phyloP scores from a whole-genome alignment of 2,329 filamentous ascomycete species.

The Stachybotrys chartarum region DNA sequence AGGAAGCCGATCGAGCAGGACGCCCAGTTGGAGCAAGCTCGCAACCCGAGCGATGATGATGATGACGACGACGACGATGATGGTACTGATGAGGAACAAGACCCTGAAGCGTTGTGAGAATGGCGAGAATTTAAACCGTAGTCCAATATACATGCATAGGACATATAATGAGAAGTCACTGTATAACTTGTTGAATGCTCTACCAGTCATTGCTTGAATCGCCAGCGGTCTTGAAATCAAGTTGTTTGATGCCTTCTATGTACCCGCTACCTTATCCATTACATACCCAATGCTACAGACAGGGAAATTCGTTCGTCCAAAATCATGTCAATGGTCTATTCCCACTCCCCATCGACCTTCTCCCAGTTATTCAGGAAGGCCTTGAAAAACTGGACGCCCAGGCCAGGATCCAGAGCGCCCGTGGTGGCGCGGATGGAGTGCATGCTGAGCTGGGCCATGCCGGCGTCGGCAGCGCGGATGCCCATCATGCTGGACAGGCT shows the following conservation, averaged over 20 bases:
- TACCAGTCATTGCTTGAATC: too few relatives aligned
- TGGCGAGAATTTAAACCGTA: background rate
- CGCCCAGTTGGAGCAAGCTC: conserved; percentile 12
- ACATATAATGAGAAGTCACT: too few relatives aligned
- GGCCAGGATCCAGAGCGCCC: conserved; percentile 74
- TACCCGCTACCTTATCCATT: background rate
- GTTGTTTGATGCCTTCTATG: background rate
- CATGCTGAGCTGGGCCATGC: conserved; percentile 90
- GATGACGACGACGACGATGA: conserved; percentile 24
- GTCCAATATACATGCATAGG: too few relatives aligned
- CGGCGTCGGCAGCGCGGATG: conserved; percentile 76
- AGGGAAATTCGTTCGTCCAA: background rate
- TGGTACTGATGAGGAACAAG: background rate
- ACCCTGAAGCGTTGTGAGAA: background rate
- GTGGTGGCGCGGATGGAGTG: conserved; percentile 87
- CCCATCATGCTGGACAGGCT: conserved; percentile 78
- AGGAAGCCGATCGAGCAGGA: conserved; percentile 31
- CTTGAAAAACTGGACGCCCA: conserved; percentile 84
- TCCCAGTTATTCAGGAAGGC: conserved; percentile 85
- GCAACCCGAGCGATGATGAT: conserved; percentile 23
- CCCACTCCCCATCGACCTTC: conserved; percentile 75
- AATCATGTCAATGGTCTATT: conserved; percentile 8
- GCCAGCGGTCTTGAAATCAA: background rate
- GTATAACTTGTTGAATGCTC: too few relatives aligned
- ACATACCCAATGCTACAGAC: background rate